phyloP scores from a whole-genome alignment of 1,284 basidiomycete species.

The Sporisorium reilianum region DNA sequence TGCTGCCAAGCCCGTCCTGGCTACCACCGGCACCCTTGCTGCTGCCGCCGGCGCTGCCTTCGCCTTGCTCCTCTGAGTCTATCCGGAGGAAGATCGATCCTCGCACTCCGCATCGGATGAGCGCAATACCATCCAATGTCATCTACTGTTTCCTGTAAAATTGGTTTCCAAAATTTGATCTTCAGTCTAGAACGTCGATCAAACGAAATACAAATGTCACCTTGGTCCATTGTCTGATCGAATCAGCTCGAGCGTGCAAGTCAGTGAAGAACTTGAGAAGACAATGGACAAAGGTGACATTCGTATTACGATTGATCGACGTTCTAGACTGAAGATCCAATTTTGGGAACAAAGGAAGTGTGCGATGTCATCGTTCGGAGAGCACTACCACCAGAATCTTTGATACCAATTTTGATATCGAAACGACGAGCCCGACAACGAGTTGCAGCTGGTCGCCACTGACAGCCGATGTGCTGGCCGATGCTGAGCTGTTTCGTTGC shows the following conservation, averaged over 20 bases:
- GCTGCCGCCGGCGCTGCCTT: slow-evolving; percentile 19
- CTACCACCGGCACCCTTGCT: slow-evolving; percentile 17
- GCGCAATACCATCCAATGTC: neutral
- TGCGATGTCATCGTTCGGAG: too few species aligned
- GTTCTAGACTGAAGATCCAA: too few species aligned
- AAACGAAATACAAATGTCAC: neutral
- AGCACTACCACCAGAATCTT: too few species aligned
- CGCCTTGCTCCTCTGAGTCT: slow-evolving; percentile 15
- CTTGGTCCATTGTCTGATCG: neutral
- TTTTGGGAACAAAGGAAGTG: too few species aligned
- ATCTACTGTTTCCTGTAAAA: neutral
- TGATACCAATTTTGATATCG: too few species aligned
- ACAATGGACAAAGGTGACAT: too few species aligned
- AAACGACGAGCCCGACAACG: too few species aligned
- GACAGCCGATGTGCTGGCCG: slow-evolving; percentile 15
- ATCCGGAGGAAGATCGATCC: too few species aligned
- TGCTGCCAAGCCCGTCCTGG: slow-evolving; percentile 22
- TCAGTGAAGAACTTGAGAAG: too few species aligned
- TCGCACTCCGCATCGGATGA: too few species aligned
- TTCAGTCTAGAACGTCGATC: neutral
- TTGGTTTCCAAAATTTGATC: neutral
- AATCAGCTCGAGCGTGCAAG: too few species aligned
- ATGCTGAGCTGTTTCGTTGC: slow-evolving; percentile 24
- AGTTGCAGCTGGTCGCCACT: slow-evolving; percentile 38
- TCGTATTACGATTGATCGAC: too few species aligned